These are phyloP conservation scores for Sicyos baderoa DNA, from an alignment of 306 rosid species.

Conservation along the genomic window DNA sequence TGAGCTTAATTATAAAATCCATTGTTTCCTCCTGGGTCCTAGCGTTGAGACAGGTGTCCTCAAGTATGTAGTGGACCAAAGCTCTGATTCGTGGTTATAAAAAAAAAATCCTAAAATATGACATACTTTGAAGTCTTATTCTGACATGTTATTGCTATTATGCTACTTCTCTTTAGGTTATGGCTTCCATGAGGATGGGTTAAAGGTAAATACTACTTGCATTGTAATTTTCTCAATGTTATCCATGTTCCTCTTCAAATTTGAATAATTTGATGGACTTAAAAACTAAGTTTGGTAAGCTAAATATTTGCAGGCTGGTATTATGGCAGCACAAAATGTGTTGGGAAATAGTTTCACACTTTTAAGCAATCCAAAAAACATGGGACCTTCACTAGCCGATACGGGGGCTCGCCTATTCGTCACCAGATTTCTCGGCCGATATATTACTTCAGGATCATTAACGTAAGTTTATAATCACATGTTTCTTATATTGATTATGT, in stretches of 20 bases:
- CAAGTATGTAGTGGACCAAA: not conserved
- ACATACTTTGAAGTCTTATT: not conserved
- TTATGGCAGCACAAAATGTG: constrained; percentile 52
- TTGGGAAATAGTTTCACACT: constrained; percentile 46
- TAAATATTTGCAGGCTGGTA: constrained; percentile 57
- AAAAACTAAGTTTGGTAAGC: not conserved
- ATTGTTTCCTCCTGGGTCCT: too few species aligned
- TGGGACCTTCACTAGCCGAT: constrained; percentile 72
- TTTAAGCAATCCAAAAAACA: constrained; percentile 61
- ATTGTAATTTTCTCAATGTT: not conserved
- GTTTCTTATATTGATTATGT: not conserved
- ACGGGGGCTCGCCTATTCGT: constrained; percentile 66
- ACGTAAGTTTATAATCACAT: constrained; percentile 41
- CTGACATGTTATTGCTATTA: not conserved
- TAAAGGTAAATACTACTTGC: constrained; percentile 49
- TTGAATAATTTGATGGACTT: not conserved
- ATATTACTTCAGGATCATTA: constrained; percentile 54
- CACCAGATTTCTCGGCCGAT: constrained; percentile 51
- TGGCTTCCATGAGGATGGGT: constrained; percentile 94
- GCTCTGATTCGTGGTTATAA: not conserved
- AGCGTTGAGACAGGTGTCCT: too few species aligned
- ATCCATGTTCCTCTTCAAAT: not conserved
- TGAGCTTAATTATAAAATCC: too few species aligned
- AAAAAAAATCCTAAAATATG: not conserved
- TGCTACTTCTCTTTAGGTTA: constrained; percentile 41